Base-by-base conservation (phyloP, 2,329 filamentous ascomycete genomes). In the Fusarium udum region DNA sequence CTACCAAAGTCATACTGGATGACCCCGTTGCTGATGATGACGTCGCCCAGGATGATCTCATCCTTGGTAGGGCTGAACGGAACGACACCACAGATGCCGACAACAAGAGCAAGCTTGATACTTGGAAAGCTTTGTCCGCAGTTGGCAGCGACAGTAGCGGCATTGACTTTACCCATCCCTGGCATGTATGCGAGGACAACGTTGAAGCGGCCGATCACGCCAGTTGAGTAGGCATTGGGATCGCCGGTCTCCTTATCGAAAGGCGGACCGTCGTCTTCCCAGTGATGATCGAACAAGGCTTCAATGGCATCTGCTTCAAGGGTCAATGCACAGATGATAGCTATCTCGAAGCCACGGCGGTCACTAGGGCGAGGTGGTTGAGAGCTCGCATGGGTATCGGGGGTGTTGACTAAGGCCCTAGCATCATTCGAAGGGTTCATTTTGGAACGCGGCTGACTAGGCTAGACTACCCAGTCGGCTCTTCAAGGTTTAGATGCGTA, bases 401-500 rank as follows among this genome's bases (percentile, higher is more conserved):
- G 20, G 6, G 32, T 20, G n/a, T 26, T 26, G 1, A 16, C 4
- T 4, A 5, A 20, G 13, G 14, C 32, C 13, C 13, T 10, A 6
- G 13, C 9, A 10, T 20, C 18, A 8, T 26, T 18, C 2, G 10
- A 1, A 28, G 18, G 8, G 12, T 14, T 26, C 31, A 52, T 52
- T 15, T 20, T 20, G 3, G n/a, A 2, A 3, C 4, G 0, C 18
- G 2, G 8, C 4, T 18, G 12, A 14, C 3, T 20, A 4, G 12
- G 31, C 9, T 36, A 34, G 6, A 26, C 4, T 15, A 0, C n/a
- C 32, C 0, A 18, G n/a, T 36, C 11, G 4, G 11, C 5, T 0
- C 3, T 32, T 18, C 28, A n/a, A 18, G 4, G 4, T 49, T n/a
- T 22, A 16, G 13, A 8, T 4, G 11, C 15, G 28, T 7, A 9